Evolutionary conservation across 148 eudicot genomes (phyloP).

Genomic region (Silene conica): DNA sequence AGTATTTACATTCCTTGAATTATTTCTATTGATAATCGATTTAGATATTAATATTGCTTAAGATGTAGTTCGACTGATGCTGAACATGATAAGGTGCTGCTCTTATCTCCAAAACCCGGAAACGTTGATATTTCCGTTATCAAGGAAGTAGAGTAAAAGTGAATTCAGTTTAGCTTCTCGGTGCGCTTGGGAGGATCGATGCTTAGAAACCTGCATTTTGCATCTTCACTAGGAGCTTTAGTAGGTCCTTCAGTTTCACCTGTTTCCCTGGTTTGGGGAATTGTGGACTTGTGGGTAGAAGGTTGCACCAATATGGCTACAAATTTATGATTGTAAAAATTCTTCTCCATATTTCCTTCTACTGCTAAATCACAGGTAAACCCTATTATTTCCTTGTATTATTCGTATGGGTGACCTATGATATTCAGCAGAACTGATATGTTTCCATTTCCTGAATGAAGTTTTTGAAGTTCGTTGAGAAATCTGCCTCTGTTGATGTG

Average conservation of each 20-base stretch:
- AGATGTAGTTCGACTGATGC: too few species aligned
- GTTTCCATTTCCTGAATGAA: conserved; percentile 31
- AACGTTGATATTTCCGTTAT: conserved; percentile 51
- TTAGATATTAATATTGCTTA: too few species aligned
- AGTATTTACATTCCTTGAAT: too few species aligned
- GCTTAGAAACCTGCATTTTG: conserved; percentile 7
- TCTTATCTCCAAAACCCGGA: conserved; percentile 32
- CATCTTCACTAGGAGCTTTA: conserved; percentile 6
- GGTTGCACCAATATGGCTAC: too few species aligned
- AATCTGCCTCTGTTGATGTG: conserved; percentile 96
- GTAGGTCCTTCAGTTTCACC: conserved; percentile 7
- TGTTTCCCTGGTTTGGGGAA: not conserved
- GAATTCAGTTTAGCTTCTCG: conserved; percentile 8
- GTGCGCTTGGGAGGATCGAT: not conserved
- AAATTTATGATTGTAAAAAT: too few species aligned
- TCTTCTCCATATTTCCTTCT: too few species aligned
- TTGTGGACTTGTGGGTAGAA: too few species aligned
- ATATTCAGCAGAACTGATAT: not conserved
- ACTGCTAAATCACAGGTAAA: conserved; percentile 96
- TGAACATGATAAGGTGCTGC: conserved; percentile 45
- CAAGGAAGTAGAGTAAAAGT: conserved; percentile 45
- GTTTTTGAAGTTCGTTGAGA: conserved; percentile 99
- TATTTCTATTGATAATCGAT: too few species aligned
- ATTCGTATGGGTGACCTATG: not conserved
- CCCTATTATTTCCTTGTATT: not conserved